Conservation (phyloP, 805 yeast species). For the Yamadazyma takamatsuzukensis region DNA sequence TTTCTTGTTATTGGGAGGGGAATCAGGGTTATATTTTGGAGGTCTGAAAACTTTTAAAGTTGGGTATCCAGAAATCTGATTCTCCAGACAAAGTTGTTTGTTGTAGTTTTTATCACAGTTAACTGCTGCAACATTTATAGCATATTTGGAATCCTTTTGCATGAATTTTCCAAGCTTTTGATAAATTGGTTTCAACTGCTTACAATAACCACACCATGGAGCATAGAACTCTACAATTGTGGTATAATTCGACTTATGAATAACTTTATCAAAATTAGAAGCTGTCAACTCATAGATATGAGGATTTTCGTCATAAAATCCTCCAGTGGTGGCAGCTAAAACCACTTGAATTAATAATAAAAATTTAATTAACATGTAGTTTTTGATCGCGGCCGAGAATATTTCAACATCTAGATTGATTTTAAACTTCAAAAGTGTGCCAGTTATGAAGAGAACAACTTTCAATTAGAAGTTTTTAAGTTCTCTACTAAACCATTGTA, state of each 20-base stretch:
- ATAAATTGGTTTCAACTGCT: constrained; percentile 61
- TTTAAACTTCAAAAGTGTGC: background rate
- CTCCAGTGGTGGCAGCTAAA: constrained; percentile 3
- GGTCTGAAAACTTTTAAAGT: constrained; percentile 81
- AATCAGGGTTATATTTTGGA: constrained; percentile 47
- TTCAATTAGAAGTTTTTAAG: too few species aligned
- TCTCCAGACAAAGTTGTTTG: constrained; percentile 62
- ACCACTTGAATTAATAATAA: constrained; percentile 4
- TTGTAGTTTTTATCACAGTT: constrained; percentile 76
- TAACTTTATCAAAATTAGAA: constrained; percentile 59
- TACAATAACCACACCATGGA: constrained; percentile 98
- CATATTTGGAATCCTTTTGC: constrained; percentile 43
- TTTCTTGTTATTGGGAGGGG: constrained; percentile 4
- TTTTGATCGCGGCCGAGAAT: constrained; percentile 2
- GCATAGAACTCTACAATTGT: constrained; percentile 88
- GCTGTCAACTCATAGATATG: constrained; percentile 56
- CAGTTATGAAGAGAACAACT: too few species aligned
- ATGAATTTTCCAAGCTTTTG: constrained; percentile 60
- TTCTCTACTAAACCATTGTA: too few species aligned
- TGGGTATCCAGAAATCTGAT: constrained; percentile 76
- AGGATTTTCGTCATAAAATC: constrained; percentile 31
- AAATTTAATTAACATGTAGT: too few species aligned
- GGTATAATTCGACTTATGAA: constrained; percentile 69
- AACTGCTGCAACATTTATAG: constrained; percentile 71
- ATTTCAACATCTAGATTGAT: constrained; percentile 2